A percentile compares a stretch with the other conserved stretches of the same genome.
Conservation (phyloP, 441 rosid genomes). For the Arabidopsis lyrata region DNA sequence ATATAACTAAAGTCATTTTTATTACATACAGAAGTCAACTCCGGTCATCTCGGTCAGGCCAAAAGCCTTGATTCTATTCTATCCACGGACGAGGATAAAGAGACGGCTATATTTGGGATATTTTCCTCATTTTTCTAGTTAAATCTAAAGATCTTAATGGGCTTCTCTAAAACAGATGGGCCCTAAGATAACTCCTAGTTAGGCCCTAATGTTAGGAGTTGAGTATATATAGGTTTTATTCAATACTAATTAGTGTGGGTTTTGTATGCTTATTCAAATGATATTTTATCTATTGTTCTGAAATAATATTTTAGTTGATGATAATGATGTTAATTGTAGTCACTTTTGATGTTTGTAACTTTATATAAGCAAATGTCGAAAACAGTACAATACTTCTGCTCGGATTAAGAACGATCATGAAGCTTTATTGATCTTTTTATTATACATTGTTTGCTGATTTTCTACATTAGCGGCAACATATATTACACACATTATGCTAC, state of each 20-base stretch:
- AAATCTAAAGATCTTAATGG: conserved; percentile 2
- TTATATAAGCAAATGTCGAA: neutral
- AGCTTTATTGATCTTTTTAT: conserved; percentile 31
- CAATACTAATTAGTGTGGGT: too few species aligned
- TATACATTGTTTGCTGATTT: conserved; percentile 4
- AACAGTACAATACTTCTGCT: neutral
- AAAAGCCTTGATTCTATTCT: conserved; percentile 13
- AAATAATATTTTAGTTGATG: too few species aligned
- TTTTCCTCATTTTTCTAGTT: neutral
- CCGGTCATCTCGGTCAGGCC: conserved; percentile 15
- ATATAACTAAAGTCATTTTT: neutral
- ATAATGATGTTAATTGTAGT: too few species aligned
- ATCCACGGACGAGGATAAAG: neutral
- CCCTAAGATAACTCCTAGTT: neutral
- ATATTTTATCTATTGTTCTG: too few species aligned
- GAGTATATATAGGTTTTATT: too few species aligned
- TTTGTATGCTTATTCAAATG: too few species aligned
- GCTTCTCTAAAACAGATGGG: neutral
- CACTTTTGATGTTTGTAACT: neutral
- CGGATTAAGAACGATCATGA: conserved; percentile 16
- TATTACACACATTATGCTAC: conserved; percentile 19
- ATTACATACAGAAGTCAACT: conserved; percentile 21
- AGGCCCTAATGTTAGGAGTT: too few species aligned
- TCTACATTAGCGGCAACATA: conserved; percentile 21
- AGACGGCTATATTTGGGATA: neutral